Percentiles rank a stretch among this genome's conserved stretches.
These are phyloP conservation scores for Starmerella scarabaei DNA, from an alignment of 805 yeast species.

Conservation along the genomic window DNA sequence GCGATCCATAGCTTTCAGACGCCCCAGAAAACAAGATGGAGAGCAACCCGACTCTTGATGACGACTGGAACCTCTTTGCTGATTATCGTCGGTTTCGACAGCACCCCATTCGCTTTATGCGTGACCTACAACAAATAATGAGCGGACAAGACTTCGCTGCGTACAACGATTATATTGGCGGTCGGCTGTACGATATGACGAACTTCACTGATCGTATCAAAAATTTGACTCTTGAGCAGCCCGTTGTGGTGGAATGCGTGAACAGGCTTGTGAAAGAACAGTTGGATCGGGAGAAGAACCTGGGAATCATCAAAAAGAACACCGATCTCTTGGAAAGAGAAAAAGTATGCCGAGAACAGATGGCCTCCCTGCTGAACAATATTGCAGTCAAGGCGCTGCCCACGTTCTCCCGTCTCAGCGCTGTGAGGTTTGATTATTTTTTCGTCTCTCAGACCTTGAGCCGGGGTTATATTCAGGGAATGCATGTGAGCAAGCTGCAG, in stretches of 20 bases:
- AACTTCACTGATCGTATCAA: constrained; percentile 25
- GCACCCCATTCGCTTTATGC: constrained; percentile 26
- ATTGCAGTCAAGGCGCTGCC: constrained; percentile 28
- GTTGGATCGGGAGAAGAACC: constrained; percentile 21
- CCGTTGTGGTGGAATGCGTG: constrained; percentile 24
- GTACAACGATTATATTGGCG: constrained; percentile 30
- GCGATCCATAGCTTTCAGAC: no score
- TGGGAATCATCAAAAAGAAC: constrained; percentile 4
- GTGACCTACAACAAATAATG: constrained; percentile 24
- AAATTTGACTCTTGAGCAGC: constrained; percentile 24
- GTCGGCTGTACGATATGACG: constrained; percentile 22
- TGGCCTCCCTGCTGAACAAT: constrained; percentile 23
- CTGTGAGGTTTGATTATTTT: constrained; percentile 27
- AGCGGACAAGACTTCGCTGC: constrained; percentile 29
- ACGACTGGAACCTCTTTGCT: constrained; percentile 12
- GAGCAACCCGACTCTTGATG: no score
- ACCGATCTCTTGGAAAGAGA: constrained; percentile 23
- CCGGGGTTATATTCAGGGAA: constrained; percentile 32
- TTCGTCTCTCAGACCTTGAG: constrained; percentile 30
- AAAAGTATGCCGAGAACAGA: constrained; percentile 23
- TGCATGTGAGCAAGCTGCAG: constrained; percentile 29
- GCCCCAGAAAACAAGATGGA: no score
- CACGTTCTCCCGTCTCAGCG: constrained; percentile 24
- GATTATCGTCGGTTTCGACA: constrained; percentile 26
- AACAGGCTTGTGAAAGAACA: constrained; percentile 25